Evolutionary conservation across 2,329 filamentous ascomycete species (phyloP).

Genomic region (Fusarium cicatricum): DNA sequence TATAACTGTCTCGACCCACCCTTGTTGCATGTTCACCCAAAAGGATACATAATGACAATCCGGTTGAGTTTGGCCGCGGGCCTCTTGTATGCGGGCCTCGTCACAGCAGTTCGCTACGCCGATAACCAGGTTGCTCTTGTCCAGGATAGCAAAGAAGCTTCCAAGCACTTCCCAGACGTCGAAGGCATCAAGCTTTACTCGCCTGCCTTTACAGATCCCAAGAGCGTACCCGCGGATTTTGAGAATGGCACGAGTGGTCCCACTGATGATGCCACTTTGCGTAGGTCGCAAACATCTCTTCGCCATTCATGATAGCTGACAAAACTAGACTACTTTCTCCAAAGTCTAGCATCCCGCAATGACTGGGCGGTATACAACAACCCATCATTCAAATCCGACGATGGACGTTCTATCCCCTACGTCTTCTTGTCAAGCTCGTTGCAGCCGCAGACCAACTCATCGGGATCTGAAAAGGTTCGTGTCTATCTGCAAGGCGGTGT

Average conservation of each 20-base stretch:
- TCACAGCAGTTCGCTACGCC: conserved; percentile 35
- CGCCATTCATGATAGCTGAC: neutral
- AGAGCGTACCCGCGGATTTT: conserved; percentile 38
- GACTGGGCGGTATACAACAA: conserved; percentile 37
- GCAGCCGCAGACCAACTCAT: conserved; percentile 25
- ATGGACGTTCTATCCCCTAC: conserved; percentile 36
- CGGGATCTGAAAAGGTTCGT: conserved; percentile 32
- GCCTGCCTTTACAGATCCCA: conserved; percentile 36
- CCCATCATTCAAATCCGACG: conserved; percentile 34
- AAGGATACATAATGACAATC: conserved; percentile 14
- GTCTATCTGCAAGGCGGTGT: conserved; percentile 43
- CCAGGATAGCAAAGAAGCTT: conserved; percentile 35
- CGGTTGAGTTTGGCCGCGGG: conserved; percentile 3
- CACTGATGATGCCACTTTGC: conserved; percentile 29
- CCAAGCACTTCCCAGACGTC: conserved; percentile 36
- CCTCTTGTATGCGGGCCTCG: conserved; percentile 32
- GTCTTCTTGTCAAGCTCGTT: conserved; percentile 22
- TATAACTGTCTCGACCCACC: neutral
- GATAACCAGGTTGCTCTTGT: conserved; percentile 38
- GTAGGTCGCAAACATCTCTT: neutral
- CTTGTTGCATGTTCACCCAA: neutral
- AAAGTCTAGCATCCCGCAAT: conserved; percentile 31
- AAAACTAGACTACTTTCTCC: conserved; percentile 31
- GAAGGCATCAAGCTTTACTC: conserved; percentile 35
- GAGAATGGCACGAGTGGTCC: conserved; percentile 43